Evolutionary conservation across 2,329 filamentous ascomycete genomes (phyloP), one percentile per base, ranked within the genome.

Genomic region (Paraphoma sp.): DNA sequence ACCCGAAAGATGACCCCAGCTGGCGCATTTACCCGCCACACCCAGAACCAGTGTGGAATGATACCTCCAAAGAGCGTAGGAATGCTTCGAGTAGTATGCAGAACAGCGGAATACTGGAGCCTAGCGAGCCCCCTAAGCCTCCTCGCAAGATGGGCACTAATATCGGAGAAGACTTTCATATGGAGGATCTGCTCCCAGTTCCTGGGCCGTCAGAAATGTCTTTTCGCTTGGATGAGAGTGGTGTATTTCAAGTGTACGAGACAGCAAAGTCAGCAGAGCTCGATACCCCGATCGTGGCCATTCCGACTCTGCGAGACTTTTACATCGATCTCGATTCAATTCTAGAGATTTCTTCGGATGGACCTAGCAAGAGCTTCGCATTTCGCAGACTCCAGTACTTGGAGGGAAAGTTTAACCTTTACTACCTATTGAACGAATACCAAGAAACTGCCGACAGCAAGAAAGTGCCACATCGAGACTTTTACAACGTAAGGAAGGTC

Each of bases 371-470:
- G 79, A 97, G 93, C 71, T 98, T 98, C 77, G 94, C 95, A 1
- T 99, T 96, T 76, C 89, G 94, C 52, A 89, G 96, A 10, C 83
- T 99, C 46, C 94, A 97, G 69, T 99, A 98, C 74, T 82, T 99
- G 8, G 95, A 99, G 79, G 94, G 93, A 57, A 97, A 97, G 74
- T 99, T 97, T 79, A 96, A 97, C 73, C 84, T 99, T 18, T 97
- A 99, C 73, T 87, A 89, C 18, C 85, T 99, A 30, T 81, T 98
- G 56, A 98, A 99, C 73, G 95, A 97, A 76, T 98, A 98, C 67
- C 93, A 98, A 73, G 95, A 99, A 78, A 95, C 96, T 50, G 94
- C 95, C 56, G 95, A 99, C 80, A 97, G 92, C 76, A 99, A 99
- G 77, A 94, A 91, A 69, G 95, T 98, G 52, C 95, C 95, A 2